Base-by-base conservation (phyloP, 495 filamentous ascomycete genomes). In the Xylaria acuta region DNA sequence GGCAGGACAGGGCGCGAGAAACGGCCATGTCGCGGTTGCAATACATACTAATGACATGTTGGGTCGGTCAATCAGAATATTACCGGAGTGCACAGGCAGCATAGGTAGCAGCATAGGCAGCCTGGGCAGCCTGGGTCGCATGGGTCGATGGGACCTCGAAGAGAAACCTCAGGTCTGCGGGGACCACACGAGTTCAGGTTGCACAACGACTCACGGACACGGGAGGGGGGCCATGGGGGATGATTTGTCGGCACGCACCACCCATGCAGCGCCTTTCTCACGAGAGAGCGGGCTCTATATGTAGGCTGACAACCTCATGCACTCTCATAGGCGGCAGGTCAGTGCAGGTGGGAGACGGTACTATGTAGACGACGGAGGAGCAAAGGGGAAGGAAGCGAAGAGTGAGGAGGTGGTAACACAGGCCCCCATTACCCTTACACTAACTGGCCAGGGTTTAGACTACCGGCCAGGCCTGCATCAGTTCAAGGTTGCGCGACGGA, bases 301-400 rank as follows among this genome's bases (percentile, higher is more conserved):
- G 70, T 72, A 72, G 62, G 70, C 70, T 72, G 70, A 72, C 70
- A 72, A 72, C 62, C 70, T 34, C 25, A 51, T 71, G 58, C 59
- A 62, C 30, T 60, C 70, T 32, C 47, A 67, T 53, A 68, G 49
- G 34, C 3, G 27, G 38, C n/a, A 22, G 56, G 49, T 22, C 27
- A 22, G 34, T 25, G 49, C 7, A 34, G 22, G 30, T 5, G 40
- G 43, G 5, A 34, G 34, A 66, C n/a, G 49, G 43, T 51, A n/a
- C n/a, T n/a, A n/a, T n/a, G n/a, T n/a, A 47, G 41, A 60, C 51
- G 22, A 65, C 40, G 69, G 63, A 66, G 63, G 54, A 49, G 43
- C 38, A 66, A 40, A 32, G 25, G 32, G 16, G 36, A 59, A 34
- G 25, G 11, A 9, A 11, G n/a, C 22, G 14, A 43, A 56, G 27